Base-by-base conservation (phyloP, 345 rosid species). In the Corymbia maculata region DNA sequence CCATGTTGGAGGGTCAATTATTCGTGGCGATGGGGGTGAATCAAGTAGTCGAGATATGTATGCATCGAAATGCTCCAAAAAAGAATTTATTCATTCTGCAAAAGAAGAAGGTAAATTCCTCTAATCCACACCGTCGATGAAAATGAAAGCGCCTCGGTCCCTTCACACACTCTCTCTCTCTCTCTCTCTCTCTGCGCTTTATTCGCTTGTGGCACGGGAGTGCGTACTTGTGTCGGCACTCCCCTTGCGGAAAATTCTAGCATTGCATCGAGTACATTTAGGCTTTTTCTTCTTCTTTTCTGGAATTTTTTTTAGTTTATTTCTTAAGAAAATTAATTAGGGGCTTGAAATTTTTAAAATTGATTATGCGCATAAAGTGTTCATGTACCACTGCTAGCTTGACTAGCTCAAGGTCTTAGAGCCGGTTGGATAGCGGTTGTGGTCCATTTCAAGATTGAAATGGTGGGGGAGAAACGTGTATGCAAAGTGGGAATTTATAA, bases 391-490 rank as follows among this genome's bases (percentile, higher is more conserved):
- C 2, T 2, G 5, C 42, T 17, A 13, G 15, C 17, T 2, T 0
- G 5, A 64, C 17, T 64, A n/a, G 75, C 42, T n/a, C 9, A 0
- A 14, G 0, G 0, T n/a, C 42, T 2, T 12, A 9, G 75, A 64
- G 36, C 42, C 6, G 42, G 9, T 13, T n/a, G 1, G 3, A 64
- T 64, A 13, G 75, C 5, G 32, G 9, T n/a, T n/a, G 16, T 16
- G 4, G 32, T 8, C 75, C 36, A 64, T n/a, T 64, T 64, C 75
- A 14, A n/a, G 19, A 13, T 64, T 2, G 42, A n/a, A 64, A 64
- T n/a, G 75, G 19, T 15, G 1, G 7, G 32, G 75, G 75, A n/a
- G 42, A 64, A 17, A 1, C 0, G 7, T 61, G 8, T 12, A 30
- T 61, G 14, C 7, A 61, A 61, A 61, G 4, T 2, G 1, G 8